Conservation (phyloP, 139 green algal species). For the Volvox reticuliferus region DNA sequence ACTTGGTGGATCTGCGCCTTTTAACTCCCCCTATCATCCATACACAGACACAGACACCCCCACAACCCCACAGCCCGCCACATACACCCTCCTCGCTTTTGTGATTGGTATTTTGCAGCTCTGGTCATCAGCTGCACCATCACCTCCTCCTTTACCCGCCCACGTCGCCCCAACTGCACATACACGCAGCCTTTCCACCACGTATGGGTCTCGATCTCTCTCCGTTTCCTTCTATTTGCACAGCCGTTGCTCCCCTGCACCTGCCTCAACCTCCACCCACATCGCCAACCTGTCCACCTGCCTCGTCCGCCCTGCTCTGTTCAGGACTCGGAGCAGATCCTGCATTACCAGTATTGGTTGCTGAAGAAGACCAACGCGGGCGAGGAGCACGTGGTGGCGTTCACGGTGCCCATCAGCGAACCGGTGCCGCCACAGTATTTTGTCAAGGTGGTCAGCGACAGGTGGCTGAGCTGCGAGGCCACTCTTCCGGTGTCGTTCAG, state of each 20-base stretch:
- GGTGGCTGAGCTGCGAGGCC: constrained; percentile 92
- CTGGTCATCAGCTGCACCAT: too few relatives aligned
- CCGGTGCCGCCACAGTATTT: constrained; percentile 99
- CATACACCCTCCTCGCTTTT: too few relatives aligned
- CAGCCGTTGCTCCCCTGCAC: neutral
- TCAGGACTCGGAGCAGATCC: constrained; percentile 86
- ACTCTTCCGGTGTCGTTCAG: constrained; percentile 93
- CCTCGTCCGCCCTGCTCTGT: neutral
- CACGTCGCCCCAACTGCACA: too few relatives aligned
- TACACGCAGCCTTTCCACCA: too few relatives aligned
- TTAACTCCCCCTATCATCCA: too few relatives aligned
- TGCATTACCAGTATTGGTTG: constrained; percentile 97
- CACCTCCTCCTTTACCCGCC: too few relatives aligned
- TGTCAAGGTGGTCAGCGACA: constrained; percentile 75
- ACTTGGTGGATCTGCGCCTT: too few relatives aligned
- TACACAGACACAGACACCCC: too few relatives aligned
- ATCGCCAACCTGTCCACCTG: neutral
- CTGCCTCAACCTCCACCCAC: neutral
- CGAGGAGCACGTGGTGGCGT: constrained; percentile 91
- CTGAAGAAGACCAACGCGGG: constrained; percentile 86
- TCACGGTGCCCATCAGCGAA: constrained; percentile 95
- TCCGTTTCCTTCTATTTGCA: too few relatives aligned
- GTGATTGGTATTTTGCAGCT: too few relatives aligned
- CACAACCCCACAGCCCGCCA: too few relatives aligned
- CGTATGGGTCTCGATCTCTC: too few relatives aligned